phyloP scores from a whole-genome alignment of 2,329 filamentous ascomycete species.

The Penicillium nordicum region DNA sequence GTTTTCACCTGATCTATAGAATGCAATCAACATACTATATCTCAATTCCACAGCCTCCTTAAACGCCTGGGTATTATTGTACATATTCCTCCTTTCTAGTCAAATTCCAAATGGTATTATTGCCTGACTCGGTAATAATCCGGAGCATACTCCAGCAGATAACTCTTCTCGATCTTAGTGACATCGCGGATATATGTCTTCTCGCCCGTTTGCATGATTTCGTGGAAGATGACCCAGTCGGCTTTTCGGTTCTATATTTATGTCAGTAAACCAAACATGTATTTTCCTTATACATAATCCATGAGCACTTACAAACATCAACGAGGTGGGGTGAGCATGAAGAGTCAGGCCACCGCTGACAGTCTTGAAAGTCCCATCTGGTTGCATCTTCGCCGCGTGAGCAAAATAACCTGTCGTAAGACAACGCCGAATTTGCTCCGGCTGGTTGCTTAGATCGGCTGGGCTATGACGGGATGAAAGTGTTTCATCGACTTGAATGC shows the following conservation, averaged over 20 bases:
- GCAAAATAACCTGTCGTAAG: constrained; percentile 89
- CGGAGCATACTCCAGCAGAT: constrained; percentile 83
- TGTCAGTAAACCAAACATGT: constrained; percentile 11
- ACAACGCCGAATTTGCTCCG: constrained; percentile 77
- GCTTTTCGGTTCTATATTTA: constrained; percentile 71
- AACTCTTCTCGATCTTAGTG: constrained; percentile 89
- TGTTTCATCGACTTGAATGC: constrained; percentile 65
- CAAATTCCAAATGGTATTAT: neutral
- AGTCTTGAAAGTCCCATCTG: constrained; percentile 83
- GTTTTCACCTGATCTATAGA: neutral
- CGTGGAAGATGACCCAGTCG: constrained; percentile 94
- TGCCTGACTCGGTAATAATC: constrained; percentile 68
- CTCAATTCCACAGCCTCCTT: neutral
- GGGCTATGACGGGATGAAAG: constrained; percentile 35
- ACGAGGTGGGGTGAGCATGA: constrained; percentile 83
- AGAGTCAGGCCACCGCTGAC: constrained; percentile 75
- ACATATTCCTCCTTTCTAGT: neutral
- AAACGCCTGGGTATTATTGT: constrained; percentile 16
- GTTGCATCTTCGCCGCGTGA: constrained; percentile 88
- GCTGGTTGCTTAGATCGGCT: constrained; percentile 46
- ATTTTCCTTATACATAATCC: neutral
- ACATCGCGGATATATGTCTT: constrained; percentile 91
- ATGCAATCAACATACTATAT: neutral
- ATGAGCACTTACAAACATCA: constrained; percentile 69
- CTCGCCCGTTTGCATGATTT: constrained; percentile 80